Base-by-base conservation (phyloP, 306 rosid species). In the Lathyrus tuberosus region DNA sequence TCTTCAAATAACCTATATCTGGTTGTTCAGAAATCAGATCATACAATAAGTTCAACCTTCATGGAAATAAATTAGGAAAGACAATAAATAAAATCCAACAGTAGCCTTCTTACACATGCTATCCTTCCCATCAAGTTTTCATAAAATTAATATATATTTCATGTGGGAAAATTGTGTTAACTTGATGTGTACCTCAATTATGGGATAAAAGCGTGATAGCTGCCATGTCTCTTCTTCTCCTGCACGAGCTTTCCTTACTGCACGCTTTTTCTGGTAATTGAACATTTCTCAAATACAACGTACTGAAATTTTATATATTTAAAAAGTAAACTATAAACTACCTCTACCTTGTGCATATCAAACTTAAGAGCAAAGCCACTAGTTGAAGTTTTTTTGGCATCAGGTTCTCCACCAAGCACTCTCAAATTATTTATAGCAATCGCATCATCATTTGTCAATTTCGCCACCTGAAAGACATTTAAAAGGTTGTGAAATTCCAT, bases 201-300 rank as follows among this genome's bases (percentile, higher is more conserved):
- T 82, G 76, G 98, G 98, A 77, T 88, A 93, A 78, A 93, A 93
- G 62, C 96, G 97, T 6, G 96, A 86, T 20, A 90, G 89, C 76
- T 86, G 90, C 98, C 98, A 93, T 18, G 85, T 78, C 63, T 82
- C 88, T 78, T 76, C 96, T 51, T 78, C 84, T 26, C 30, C 30
- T 61, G 84, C 58, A 65, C 95, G 97, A 47, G 84, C 89, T 80
- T 88, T 93, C 83, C 98, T 85, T 60, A 70, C 86, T 10, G 83
- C 94, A 40, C 80, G 92, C 85, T 86, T 90, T 84, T 85, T 93
- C 98, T 93, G 96, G 65, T 73, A 65, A 72, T 72, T 51, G 75
- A 51, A 57, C 30, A 71, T 14, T n/a, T 44, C 63, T 81, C 62
- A 85, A 79, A 72, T 52, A 56, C 18, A 15, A 78, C 16, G 10